Evolutionary conservation across 2,329 filamentous ascomycete genomes (phyloP), one percentile per base, ranked within the genome.

Genomic region (Cordyceps cicadae): DNA sequence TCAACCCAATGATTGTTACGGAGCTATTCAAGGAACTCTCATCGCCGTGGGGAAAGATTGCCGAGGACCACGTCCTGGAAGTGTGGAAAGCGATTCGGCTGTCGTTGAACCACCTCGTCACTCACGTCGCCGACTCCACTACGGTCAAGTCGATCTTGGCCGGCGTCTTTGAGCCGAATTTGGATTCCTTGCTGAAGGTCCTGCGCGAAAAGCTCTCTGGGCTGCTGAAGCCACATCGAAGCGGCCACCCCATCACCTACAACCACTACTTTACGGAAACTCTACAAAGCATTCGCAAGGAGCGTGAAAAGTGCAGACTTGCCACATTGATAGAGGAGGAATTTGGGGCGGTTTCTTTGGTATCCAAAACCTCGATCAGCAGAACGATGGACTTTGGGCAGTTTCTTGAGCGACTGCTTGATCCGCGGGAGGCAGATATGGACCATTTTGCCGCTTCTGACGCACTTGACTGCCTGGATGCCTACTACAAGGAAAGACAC

Each of bases 11-110:
- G 55, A 72, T 88, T 11, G 76, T 88, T 0, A 73, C 73, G 0
- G 79, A 87, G 24, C 68, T 89, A 0, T 89, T 89, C 66, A 71
- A 72, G 19, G 78, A 86, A 49, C 84, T 88, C 62, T 83, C 78
- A 0, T 59, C 64, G 6, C 79, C 77, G 0, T 89, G 84, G 86
- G 68, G 76, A 50, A 29, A 59, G 0, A 74, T 83, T 24, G 80
- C 79, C 0, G 67, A 48, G 14, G 5, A 8, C 0, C 61, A 66
- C 45, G 57, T 70, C 0, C 53, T 61, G 0, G 52, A 43, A 0
- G 59, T 67, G 1, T 65, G 63, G 56, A 37, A 57, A 0, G 63
- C 63, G 2, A 64, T 63, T 9, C 17, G 39, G 7, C 19, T 62
- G 3, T 63, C 65, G 11, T 15, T 60, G 6, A 53, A 26, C 3